Evolutionary conservation across 371 early-diverging fungal genomes (phyloP).

Genomic region (Chytridium lagenaria): DNA sequence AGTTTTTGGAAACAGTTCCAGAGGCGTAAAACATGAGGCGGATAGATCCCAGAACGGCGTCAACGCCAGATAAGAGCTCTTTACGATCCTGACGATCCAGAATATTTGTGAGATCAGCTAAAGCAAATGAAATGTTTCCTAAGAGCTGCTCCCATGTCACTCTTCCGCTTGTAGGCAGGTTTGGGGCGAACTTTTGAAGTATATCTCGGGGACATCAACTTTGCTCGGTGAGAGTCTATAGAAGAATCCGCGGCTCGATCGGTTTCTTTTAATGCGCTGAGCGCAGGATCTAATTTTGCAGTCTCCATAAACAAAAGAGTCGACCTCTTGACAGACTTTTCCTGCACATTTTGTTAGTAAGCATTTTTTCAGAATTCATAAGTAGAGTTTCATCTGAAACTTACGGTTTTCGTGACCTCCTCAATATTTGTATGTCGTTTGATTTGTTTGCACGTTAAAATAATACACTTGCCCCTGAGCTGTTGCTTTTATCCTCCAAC

Average conservation of each 20-base stretch:
- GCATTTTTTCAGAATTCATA: neutral
- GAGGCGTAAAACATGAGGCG: neutral
- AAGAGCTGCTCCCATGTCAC: slow-evolving; percentile 6
- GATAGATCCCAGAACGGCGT: slow-evolving; percentile 4
- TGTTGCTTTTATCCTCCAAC: slow-evolving; percentile 62
- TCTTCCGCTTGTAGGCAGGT: neutral
- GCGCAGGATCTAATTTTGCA: neutral
- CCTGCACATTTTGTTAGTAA: too few relatives aligned
- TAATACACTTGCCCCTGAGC: slow-evolving; percentile 73
- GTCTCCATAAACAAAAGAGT: slow-evolving; percentile 34
- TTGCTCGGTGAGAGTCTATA: neutral
- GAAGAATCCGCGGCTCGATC: too few relatives aligned
- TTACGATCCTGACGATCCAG: neutral
- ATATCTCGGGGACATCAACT: neutral
- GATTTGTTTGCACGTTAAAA: slow-evolving; percentile 74
- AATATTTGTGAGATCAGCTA: neutral
- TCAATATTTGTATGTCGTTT: slow-evolving; percentile 70
- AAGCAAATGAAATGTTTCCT: neutral
- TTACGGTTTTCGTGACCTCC: slow-evolving; percentile 41
- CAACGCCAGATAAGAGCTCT: neutral
- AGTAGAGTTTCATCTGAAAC: slow-evolving; percentile 2
- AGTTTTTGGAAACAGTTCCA: slow-evolving; percentile 11
- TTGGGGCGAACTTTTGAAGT: neutral
- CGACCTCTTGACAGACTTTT: slow-evolving; percentile 32
- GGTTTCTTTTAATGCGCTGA: neutral